These are phyloP conservation scores for Fusarium transvaalense DNA, from an alignment of 2,329 filamentous ascomycete species.

Conservation along the genomic window DNA sequence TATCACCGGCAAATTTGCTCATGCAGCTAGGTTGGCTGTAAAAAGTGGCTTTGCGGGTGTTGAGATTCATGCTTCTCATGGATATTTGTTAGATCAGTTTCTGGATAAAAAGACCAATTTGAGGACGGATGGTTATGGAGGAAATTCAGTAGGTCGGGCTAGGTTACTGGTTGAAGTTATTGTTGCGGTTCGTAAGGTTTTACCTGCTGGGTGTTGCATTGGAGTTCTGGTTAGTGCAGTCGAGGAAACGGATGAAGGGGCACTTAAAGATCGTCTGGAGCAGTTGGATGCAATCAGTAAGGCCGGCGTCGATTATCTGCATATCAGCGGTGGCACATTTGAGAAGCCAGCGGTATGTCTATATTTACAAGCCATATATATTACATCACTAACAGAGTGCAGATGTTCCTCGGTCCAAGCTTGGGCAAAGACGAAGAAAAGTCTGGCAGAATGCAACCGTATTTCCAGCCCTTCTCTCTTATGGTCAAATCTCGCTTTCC, in stretches of 20 bases:
- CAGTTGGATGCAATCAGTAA: neutral
- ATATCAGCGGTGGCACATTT: neutral
- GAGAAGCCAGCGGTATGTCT: neutral
- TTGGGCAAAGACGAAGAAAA: neutral
- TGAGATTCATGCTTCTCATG: neutral
- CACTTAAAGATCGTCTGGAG: neutral
- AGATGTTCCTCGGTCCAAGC: neutral
- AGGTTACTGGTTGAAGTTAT: neutral
- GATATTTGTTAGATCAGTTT: constrained; percentile 1
- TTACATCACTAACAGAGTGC: neutral
- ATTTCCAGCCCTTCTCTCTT: neutral
- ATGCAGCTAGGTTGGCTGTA: neutral
- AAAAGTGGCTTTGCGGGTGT: neutral
- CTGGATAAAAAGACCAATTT: neutral
- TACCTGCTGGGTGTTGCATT: neutral
- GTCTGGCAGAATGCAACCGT: neutral
- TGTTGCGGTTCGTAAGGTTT: neutral
- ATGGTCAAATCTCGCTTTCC: neutral
- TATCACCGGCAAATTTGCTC: neutral
- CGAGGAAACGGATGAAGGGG: neutral
- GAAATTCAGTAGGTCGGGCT: neutral
- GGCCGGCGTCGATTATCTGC: neutral
- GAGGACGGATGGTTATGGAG: neutral
- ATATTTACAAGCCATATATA: neutral
- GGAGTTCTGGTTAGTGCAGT: neutral